Percentiles rank a stretch among this genome's conserved stretches.
Evolutionary conservation across 1,139 yeast species (phyloP).

Genomic region (Candida sanyaensis): DNA sequence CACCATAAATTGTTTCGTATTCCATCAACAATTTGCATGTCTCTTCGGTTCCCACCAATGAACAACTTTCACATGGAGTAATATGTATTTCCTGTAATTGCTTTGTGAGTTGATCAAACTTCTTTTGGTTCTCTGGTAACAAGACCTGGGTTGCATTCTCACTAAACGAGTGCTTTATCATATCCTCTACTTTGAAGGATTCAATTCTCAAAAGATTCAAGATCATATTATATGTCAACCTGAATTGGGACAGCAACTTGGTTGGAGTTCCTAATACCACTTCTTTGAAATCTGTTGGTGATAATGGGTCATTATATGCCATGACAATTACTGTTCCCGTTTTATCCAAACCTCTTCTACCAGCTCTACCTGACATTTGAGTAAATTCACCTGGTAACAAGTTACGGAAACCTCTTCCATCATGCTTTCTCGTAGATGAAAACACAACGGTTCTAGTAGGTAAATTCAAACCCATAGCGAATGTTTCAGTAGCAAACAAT

Average conservation of each 20-base stretch:
- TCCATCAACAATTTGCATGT: constrained; percentile 47
- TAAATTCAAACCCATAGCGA: constrained; percentile 96
- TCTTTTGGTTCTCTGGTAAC: constrained; percentile 81
- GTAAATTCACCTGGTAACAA: constrained; percentile 95
- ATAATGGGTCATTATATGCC: constrained; percentile 75
- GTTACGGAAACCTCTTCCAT: constrained; percentile 80
- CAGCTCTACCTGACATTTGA: constrained; percentile 99
- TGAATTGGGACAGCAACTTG: constrained; percentile 84
- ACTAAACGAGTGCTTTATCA: constrained; percentile 94
- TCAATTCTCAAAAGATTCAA: constrained; percentile 87
- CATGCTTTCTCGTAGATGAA: constrained; percentile 82
- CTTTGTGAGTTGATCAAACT: constrained; percentile 54
- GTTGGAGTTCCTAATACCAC: constrained; percentile 89
- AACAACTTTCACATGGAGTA: constrained; percentile 39
- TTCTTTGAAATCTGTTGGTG: constrained; percentile 64
- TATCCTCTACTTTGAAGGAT: constrained; percentile 92
- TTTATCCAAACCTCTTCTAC: constrained; percentile 92
- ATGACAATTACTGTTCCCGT: constrained; percentile 96
- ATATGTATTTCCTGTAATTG: constrained; percentile 42
- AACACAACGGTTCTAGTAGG: constrained; percentile 97
- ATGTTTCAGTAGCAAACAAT: constrained; percentile 95
- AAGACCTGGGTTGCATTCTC: constrained; percentile 87
- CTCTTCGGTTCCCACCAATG: constrained; percentile 41
- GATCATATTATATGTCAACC: constrained; percentile 95
- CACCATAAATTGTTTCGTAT: constrained; percentile 44